A percentile compares a stretch with the other conserved stretches of the same genome.
These are phyloP conservation scores for Umbelopsis sp. DNA, from an alignment of 371 early-diverging fungal genomes.

Conservation along the genomic window DNA sequence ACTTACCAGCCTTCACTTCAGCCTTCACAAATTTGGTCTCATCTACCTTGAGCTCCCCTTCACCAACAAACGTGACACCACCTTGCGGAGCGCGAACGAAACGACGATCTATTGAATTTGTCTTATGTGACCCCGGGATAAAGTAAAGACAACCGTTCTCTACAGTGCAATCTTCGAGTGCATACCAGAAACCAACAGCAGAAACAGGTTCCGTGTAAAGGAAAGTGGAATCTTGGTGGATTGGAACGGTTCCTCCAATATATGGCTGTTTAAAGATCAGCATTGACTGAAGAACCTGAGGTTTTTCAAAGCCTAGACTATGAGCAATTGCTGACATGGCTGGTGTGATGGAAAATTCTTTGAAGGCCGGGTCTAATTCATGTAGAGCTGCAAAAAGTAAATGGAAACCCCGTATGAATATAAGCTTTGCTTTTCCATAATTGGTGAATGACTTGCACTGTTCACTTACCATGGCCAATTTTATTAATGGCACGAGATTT, in stretches of 20 bases:
- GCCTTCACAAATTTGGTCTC: conserved; percentile 43
- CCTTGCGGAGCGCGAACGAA: conserved; percentile 68
- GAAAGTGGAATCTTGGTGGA: conserved; percentile 91
- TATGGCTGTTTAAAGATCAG: conserved; percentile 85
- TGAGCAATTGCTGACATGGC: conserved; percentile 60
- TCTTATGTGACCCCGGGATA: conserved; percentile 87
- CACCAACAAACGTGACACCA: conserved; percentile 64
- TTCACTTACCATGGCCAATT: conserved; percentile 82
- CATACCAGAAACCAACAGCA: conserved; percentile 93
- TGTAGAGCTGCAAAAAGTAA: conserved; percentile 65
- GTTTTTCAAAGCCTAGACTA: conserved; percentile 70
- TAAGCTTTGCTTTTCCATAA: background rate
- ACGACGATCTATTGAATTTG: conserved; percentile 68
- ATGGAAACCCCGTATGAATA: background rate
- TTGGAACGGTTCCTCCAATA: conserved; percentile 79
- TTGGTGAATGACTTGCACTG: background rate
- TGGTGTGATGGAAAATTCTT: conserved; percentile 60
- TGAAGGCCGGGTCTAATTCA: conserved; percentile 74
- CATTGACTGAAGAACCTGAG: conserved; percentile 89
- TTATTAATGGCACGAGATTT: conserved; percentile 83
- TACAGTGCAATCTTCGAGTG: conserved; percentile 89
- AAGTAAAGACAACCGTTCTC: conserved; percentile 90
- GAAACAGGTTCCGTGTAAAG: conserved; percentile 86
- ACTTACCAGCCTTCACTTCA: conserved; percentile 43
- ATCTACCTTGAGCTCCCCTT: conserved; percentile 38